Conservation (phyloP, 192 early-diverging fungal species). For the Podila clonocystis region DNA sequence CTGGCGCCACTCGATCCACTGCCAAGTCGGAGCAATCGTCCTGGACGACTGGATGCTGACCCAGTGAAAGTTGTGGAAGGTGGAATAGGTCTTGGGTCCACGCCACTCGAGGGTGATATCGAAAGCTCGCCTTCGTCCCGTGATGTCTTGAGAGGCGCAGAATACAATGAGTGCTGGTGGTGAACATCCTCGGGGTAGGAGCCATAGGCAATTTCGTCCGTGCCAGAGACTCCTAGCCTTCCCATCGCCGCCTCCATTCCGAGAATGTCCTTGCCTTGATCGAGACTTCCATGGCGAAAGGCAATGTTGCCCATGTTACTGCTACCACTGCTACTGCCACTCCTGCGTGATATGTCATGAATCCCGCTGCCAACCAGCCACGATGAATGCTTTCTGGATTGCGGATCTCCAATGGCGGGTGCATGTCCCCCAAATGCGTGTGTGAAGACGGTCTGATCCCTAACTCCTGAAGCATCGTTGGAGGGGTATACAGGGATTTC, state of each 20-base stretch:
- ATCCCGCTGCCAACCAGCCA: conserved; percentile 19
- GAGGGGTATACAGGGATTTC: conserved; percentile 35
- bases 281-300: conserved; percentile 47
- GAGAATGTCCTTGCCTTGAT: conserved; percentile 41
- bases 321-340: conserved; percentile 8
- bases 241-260: conserved; percentile 43
- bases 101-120: conserved; percentile 2
- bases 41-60: conserved; percentile 13
- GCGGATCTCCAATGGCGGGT: background rate
- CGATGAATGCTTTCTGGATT: conserved; percentile 10
- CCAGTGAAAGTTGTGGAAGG: background rate
- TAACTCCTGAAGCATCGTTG: conserved; percentile 2
- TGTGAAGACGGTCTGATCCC: background rate
- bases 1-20: conserved; percentile 30
- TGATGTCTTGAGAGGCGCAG: conserved; percentile 31
- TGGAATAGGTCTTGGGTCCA: conserved; percentile 34
- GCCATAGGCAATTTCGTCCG: conserved; percentile 31
- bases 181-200: conserved; percentile 47
- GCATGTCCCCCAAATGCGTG: background rate
- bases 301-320: conserved; percentile 32
- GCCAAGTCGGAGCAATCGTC: conserved; percentile 12
- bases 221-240: conserved; percentile 3
- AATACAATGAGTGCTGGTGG: conserved; percentile 45
- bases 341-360: background rate
- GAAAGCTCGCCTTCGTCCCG: background rate